Base-by-base conservation (phyloP, 129 eudicot species). In the Heracleum sosnowskyi region DNA sequence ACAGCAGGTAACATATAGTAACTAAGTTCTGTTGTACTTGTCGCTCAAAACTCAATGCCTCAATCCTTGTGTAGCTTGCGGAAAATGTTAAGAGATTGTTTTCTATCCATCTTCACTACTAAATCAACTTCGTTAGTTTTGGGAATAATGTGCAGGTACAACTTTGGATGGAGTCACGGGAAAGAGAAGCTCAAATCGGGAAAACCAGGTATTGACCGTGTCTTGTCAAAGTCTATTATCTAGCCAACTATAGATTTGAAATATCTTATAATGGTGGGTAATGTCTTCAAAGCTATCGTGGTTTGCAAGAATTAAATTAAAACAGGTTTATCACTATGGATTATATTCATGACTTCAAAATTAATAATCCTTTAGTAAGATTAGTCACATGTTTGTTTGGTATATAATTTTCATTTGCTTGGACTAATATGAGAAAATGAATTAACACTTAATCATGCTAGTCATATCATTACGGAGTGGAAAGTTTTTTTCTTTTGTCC, bases 131-230 rank as follows among this genome's bases (percentile, higher is more conserved):
- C 31, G 44, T 76, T 45, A 26, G 63, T 45, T 49, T 53, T 78
- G 66, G 73, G 72, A 51, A 55, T 69, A 20, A 79, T 11, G 2
- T 83, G 69, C 79, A 93, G 98, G 87, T 94, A 94, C 88, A 94
- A 94, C 85, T 88, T 91, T 85, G 98, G 98, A 81, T 94, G 98
- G 98, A 94, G 98, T 78, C 98, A 94, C 82, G 98, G 98, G 77
- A 91, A 94, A 91, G 98, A 94, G 84, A 94, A 91, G 85, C 96
- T 94, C 44, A 96, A 91, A 81, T 89, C 96, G 68, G 97, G 98
- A 82, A 94, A 94, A 85, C 97, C 89, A 79, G 98, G 98, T 89
- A 84, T 83, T 46, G 8, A 12, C 47, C 53, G 49, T 75, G 45
- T 68, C 49, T 46, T 26, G 36, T 55, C 70, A 9, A n/a, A 16